Percentiles rank a stretch among this genome's conserved stretches.
Conservation (phyloP, 2,329 filamentous ascomycete genomes). For the Teratosphaeria viscida region DNA sequence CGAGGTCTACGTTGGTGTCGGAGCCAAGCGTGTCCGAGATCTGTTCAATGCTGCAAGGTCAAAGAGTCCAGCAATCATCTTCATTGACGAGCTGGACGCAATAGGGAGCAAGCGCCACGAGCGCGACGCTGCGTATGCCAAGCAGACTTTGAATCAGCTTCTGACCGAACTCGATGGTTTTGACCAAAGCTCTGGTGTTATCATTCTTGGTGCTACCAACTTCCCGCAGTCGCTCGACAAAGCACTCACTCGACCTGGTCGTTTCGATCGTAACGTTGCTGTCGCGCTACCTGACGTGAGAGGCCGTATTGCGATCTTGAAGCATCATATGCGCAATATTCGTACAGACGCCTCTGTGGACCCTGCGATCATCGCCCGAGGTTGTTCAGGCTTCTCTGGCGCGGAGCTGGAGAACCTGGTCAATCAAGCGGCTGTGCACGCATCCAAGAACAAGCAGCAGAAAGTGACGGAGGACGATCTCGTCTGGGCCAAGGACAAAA, state of each 20-base stretch:
- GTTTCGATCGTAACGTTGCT: constrained; percentile 86
- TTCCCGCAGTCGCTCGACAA: constrained; percentile 92
- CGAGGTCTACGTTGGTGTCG: constrained; percentile 94
- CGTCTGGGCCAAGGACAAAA: constrained; percentile 96
- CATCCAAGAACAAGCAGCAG: constrained; percentile 73
- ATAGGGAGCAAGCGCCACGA: constrained; percentile 91
- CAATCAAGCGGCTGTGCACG: constrained; percentile 89
- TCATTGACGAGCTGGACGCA: constrained; percentile 89
- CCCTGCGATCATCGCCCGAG: constrained; percentile 69
- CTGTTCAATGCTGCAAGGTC: constrained; percentile 72
- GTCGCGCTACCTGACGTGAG: constrained; percentile 88
- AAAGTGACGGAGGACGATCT: constrained; percentile 71
- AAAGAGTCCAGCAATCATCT: constrained; percentile 87
- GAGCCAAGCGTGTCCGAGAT: constrained; percentile 90
- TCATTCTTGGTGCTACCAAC: constrained; percentile 93
- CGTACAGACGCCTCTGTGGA: constrained; percentile 73
- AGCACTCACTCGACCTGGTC: constrained; percentile 83
- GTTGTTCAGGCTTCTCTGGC: constrained; percentile 84
- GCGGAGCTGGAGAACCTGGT: constrained; percentile 94
- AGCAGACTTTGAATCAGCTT: constrained; percentile 94
- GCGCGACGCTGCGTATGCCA: constrained; percentile 85
- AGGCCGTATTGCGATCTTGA: constrained; percentile 82
- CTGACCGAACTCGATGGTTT: constrained; percentile 96
- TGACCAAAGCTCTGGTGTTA: constrained; percentile 85
- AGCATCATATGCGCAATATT: constrained; percentile 89